phyloP scores from a whole-genome alignment of 208 protist genomes.

The Leishmania martiniquensis region DNA sequence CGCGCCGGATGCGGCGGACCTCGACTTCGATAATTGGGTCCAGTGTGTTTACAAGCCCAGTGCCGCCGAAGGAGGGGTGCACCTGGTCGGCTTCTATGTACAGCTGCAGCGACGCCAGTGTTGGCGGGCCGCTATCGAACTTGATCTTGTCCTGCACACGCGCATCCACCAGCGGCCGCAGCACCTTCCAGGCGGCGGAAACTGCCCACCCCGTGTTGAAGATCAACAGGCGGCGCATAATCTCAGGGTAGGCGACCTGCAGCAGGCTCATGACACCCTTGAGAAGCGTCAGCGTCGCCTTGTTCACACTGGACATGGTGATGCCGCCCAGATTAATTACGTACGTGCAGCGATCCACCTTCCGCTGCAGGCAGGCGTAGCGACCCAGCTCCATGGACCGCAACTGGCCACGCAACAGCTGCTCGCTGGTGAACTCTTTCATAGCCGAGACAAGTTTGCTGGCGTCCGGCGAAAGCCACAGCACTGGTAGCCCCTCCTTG shows the following conservation, averaged over 20 bases:
- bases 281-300: slow-evolving; percentile 50
- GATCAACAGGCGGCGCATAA: slow-evolving; percentile 72
- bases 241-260: slow-evolving; percentile 86
- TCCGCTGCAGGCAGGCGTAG: slow-evolving; percentile 35
- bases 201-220: slow-evolving; percentile 85
- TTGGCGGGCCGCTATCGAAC: slow-evolving; percentile 59
- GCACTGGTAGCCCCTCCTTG: slow-evolving; percentile 58
- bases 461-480: slow-evolving; percentile 74
- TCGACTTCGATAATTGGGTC: slow-evolving; percentile 43
- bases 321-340: slow-evolving; percentile 76
- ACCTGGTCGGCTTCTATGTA: slow-evolving; percentile 63
- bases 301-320: slow-evolving; percentile 66
- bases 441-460: slow-evolving; percentile 42
- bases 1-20: slow-evolving; percentile 22
- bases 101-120: slow-evolving; percentile 35
- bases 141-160: slow-evolving; percentile 84
- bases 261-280: slow-evolving; percentile 51
- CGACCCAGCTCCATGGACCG: slow-evolving; percentile 67
- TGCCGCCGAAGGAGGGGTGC: slow-evolving; percentile 54
- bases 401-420: slow-evolving; percentile 62
- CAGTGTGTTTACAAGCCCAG: slow-evolving; percentile 33
- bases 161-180: slow-evolving; percentile 66
- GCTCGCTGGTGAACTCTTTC: slow-evolving; percentile 40
- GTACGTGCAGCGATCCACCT: slow-evolving; percentile 69
- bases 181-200: slow-evolving; percentile 75